Evolutionary conservation across 1,139 yeast genomes (phyloP), one percentile per base, ranked within the genome.

Genomic region (Geotrichum klebahnii): DNA sequence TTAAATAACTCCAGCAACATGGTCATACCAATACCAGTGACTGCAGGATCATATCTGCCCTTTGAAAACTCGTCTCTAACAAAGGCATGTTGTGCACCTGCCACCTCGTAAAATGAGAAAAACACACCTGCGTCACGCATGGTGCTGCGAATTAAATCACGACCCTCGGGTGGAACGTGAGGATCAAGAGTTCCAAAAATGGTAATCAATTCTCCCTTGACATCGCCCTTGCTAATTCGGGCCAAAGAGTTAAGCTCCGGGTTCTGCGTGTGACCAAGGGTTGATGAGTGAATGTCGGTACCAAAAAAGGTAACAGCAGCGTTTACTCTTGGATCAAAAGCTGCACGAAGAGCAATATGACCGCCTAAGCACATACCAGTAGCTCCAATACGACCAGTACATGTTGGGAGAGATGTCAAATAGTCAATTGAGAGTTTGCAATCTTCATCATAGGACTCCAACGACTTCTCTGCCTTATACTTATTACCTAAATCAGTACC

Each of bases 331-430:
- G 76, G 73, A 61, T 84, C 89, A 57, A 84, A 73, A 5, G 84
- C 78, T 1, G 87, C 80, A 59, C 95, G 74, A 67, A 78, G 83
- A 1, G 95, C 92, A 61, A 84, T 71, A 63, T 85, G 94, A 1
- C 95, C 95, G 19, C 95, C 95, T 20, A 85, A 77, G 64, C 95
- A 85, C 90, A 85, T 85, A 22, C 95, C 95, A 1, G 92, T 83
- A 46, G 90, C 83, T 26, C 94, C 95, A 57, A 84, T 76, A 55
- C 75, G 78, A 40, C 92, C 92, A 56, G 78, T 82, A 64, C 86
- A 84, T 2, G 87, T 82, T 1, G 76, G 71, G 55, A 84, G 71
- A 2, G 75, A 62, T 48, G 67, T 65, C 55, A 85, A 72, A 60
- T 82, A 80, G 60, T 83, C 88, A 59, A 84, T 73, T 23, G 87